Conservation (phyloP, 805 yeast genomes). For the Ogataea degrootiae region DNA sequence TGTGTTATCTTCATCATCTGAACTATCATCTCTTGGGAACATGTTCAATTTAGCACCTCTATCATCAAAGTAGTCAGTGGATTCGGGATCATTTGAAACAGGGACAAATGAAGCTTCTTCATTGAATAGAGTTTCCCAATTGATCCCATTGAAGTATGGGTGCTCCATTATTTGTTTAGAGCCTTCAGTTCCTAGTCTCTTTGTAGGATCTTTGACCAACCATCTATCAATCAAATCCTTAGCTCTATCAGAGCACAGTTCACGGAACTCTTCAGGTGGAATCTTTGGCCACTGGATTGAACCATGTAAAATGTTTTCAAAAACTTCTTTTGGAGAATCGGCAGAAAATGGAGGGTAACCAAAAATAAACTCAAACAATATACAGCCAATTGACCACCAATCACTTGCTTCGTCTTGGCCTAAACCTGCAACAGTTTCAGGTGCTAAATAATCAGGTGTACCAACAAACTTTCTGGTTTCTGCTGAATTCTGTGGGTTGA, state of each 20-base stretch:
- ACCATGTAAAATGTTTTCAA: constrained; percentile 71
- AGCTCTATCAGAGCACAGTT: constrained; percentile 59
- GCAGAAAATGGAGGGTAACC: constrained; percentile 97
- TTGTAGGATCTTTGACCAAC: constrained; percentile 55
- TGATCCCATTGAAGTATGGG: constrained; percentile 64
- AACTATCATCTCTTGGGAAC: constrained; percentile 46
- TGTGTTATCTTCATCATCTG: constrained; percentile 25
- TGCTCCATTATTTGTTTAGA: constrained; percentile 76
- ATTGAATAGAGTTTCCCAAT: constrained; percentile 70
- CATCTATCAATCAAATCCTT: constrained; percentile 66
- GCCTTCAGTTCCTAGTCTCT: constrained; percentile 75
- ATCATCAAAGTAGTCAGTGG: constrained; percentile 84
- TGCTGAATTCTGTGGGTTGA: constrained; percentile 53
- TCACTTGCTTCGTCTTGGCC: constrained; percentile 85
- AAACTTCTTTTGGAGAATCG: constrained; percentile 70
- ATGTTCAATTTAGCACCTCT: constrained; percentile 79
- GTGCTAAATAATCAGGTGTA: constrained; percentile 96
- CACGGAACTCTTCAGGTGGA: constrained; percentile 45
- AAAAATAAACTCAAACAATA: constrained; percentile 82
- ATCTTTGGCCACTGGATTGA: constrained; percentile 81
- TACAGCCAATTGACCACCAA: constrained; percentile 99
- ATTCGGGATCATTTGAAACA: constrained; percentile 67
- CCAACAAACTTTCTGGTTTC: constrained; percentile 77
- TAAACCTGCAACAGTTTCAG: constrained; percentile 85
- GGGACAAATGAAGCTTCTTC: constrained; percentile 86